Percentiles rank a stretch among this genome's conserved stretches.
Conservation (phyloP, 2,329 filamentous ascomycete species). For the Neobulgaria alba region DNA sequence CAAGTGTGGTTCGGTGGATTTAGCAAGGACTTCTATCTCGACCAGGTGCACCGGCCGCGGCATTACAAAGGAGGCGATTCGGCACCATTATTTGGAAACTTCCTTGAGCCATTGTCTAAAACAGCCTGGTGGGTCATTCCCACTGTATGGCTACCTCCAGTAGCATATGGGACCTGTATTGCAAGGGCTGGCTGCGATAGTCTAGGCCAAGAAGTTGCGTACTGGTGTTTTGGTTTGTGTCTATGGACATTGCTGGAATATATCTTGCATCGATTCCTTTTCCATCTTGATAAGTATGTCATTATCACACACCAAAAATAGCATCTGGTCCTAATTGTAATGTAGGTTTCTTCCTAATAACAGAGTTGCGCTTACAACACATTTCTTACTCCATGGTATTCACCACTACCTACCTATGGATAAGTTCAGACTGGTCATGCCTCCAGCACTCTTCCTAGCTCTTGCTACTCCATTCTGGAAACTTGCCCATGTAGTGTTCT, state of each 20-base stretch:
- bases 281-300: slow-evolving; percentile 84
- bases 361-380: slow-evolving; percentile 71
- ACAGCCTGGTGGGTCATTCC: slow-evolving; percentile 94
- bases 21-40: slow-evolving; percentile 89
- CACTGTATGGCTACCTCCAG: slow-evolving; percentile 71
- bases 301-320: background rate
- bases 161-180: slow-evolving; percentile 62
- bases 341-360: slow-evolving; percentile 81
- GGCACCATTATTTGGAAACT: slow-evolving; percentile 93
- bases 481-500: slow-evolving; percentile 74
- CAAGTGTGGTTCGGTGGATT: slow-evolving; percentile 88
- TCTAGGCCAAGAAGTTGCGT: slow-evolving; percentile 41
- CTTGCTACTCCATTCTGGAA: slow-evolving; percentile 90
- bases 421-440: slow-evolving; percentile 94
- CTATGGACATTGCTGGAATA: slow-evolving; percentile 93
- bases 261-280: slow-evolving; percentile 76
- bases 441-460: slow-evolving; percentile 74
- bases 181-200: slow-evolving; percentile 53
- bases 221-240: slow-evolving; percentile 62
- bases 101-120: slow-evolving; percentile 92
- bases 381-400: slow-evolving; percentile 93
- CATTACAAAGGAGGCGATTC: slow-evolving; percentile 93
- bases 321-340: slow-evolving; percentile 20
- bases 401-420: slow-evolving; percentile 99
- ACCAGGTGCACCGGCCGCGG: slow-evolving; percentile 89